Evolutionary conservation across 129 eudicot genomes (phyloP), one percentile per base, ranked within the genome.

Genomic region (Daucus carota): DNA sequence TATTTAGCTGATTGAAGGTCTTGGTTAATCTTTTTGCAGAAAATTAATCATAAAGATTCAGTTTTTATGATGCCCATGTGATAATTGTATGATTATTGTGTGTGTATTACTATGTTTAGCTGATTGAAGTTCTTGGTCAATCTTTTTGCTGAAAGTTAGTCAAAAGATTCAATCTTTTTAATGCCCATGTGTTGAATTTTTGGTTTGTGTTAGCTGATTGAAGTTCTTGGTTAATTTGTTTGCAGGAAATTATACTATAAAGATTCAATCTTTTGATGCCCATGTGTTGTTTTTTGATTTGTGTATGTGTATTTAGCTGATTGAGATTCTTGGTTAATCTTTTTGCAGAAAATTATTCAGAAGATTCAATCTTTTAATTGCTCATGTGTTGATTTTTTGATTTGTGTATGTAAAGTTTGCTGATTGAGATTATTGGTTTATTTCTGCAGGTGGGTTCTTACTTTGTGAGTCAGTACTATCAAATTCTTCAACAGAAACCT

Each of bases 391-490:
- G 16, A 8, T 13, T 12, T 46, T 46, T 13, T 13, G 20, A 7
- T 57, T 32, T 71, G 5, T 20, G 31, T 73, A 16, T 14, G 33
- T 59, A 8, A 6, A 20, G 6, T 18, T 77, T 26, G 54, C 46
- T 73, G 28, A 38, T 62, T 46, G 54, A 29, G 24, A 15, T 54
- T 54, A 0, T 54, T 54, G 20, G 20, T 16, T 17, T 0, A 15
- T 15, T 66, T 44, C 36, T 73, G 54, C 33, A 90, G 97, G 96
- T 93, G 70, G 98, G 97, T 50, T 88, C 98, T 9, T 88, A 85
- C 80, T 90, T 93, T 77, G 97, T 86, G 73, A 84, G 82, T 70
- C 97, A 88, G 73, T 93, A 93, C 71, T 93, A 93, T 76, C 88
- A 85, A 82, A 80, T 93, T 68, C 92, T 88, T 85, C 92, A 87